These are phyloP conservation scores for Rhodotorula sp. DNA, from an alignment of 1,284 basidiomycete genomes.

Conservation along the genomic window DNA sequence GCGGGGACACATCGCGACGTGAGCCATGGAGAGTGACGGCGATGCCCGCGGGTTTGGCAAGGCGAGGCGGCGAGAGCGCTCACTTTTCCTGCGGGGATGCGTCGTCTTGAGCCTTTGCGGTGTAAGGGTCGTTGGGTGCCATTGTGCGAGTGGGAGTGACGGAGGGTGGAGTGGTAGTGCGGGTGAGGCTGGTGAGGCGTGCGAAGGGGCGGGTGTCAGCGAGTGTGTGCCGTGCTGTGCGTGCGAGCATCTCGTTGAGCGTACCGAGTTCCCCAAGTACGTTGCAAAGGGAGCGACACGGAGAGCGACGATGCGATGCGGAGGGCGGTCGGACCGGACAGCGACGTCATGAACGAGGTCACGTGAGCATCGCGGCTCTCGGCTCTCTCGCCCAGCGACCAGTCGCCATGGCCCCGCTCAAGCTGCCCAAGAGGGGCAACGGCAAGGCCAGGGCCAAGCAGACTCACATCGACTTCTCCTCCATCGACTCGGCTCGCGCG, in stretches of 20 bases:
- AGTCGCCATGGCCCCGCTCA: not conserved
- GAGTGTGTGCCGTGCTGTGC: slow-evolving; percentile 8
- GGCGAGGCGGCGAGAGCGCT: not conserved
- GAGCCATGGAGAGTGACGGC: not conserved
- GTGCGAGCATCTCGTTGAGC: not conserved
- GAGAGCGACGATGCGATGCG: not conserved
- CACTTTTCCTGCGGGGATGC: slow-evolving; percentile 34
- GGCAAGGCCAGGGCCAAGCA: slow-evolving; percentile 27
- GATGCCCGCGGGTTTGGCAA: not conserved
- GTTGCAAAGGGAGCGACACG: not conserved
- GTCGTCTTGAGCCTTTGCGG: slow-evolving; percentile 34
- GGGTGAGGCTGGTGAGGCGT: not conserved
- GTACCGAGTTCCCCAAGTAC: not conserved
- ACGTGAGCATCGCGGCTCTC: not conserved
- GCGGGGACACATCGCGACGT: too few species aligned
- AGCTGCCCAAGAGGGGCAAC: slow-evolving; percentile 24
- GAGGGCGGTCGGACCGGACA: too few species aligned
- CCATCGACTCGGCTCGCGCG: slow-evolving; percentile 20
- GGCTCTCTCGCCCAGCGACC: not conserved
- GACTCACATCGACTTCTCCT: slow-evolving; percentile 24
- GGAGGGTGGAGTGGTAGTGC: not conserved
- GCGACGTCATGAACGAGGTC: too few species aligned
- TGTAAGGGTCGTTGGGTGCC: slow-evolving; percentile 38
- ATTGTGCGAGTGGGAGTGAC: not conserved
- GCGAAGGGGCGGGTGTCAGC: not conserved